Percentiles rank a stretch among this genome's conserved stretches.
phyloP scores from a whole-genome alignment of 768 basidiomycete species.

The Boletus vinaceobasis region DNA sequence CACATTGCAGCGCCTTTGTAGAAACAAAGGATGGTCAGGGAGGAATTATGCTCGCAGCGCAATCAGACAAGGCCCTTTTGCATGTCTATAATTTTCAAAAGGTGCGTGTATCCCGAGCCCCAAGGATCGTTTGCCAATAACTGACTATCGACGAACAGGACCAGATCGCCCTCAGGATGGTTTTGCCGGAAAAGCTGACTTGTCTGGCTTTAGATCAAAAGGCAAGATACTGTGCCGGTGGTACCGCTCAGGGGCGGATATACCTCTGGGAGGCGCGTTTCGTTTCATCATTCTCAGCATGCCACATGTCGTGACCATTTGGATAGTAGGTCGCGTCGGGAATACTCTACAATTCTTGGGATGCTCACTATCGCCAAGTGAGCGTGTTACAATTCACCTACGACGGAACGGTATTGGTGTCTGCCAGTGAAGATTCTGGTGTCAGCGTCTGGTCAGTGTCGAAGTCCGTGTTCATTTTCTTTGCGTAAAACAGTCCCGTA shows the following conservation, averaged over 20 bases:
- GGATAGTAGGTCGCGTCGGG: conserved; percentile 79
- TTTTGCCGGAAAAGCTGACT: conserved; percentile 85
- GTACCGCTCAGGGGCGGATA: conserved; percentile 82
- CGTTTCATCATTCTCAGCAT: background rate
- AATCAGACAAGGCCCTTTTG: conserved; percentile 83
- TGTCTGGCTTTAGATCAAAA: conserved; percentile 72
- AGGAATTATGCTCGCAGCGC: conserved; percentile 79
- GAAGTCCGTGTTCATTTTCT: conserved; percentile 50
- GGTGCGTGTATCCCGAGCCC: conserved; percentile 39
- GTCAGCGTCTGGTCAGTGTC: conserved; percentile 87
- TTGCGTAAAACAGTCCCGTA: conserved; percentile 3
- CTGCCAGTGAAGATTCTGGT: conserved; percentile 88
- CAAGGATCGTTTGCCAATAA: background rate
- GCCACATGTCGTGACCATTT: conserved; percentile 13
- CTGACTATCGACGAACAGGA: conserved; percentile 50
- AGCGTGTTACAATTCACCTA: conserved; percentile 78
- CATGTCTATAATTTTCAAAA: conserved; percentile 95
- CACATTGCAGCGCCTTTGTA: conserved; percentile 66
- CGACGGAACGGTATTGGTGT: conserved; percentile 76
- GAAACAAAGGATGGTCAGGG: conserved; percentile 71
- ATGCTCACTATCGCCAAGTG: conserved; percentile 92
- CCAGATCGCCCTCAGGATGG: conserved; percentile 80
- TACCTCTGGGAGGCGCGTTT: conserved; percentile 92
- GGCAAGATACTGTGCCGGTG: conserved; percentile 82
- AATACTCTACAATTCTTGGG: conserved; percentile 87